phyloP scores from a whole-genome alignment of 306 rosid genomes.

The Corylus heterophylla region DNA sequence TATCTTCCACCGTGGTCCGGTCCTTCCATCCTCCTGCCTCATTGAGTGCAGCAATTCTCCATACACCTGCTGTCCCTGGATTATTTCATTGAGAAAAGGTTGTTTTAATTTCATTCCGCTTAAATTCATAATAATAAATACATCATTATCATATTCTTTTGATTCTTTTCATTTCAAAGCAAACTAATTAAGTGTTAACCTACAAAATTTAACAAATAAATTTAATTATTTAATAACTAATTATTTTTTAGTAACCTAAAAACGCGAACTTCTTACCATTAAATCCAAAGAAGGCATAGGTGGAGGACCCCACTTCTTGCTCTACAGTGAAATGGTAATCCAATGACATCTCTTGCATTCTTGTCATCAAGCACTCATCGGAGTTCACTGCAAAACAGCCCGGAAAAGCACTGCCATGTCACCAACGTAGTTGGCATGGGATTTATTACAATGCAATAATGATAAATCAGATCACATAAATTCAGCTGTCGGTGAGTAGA shows the following conservation, averaged over 20 bases:
- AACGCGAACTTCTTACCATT: conserved; percentile 45
- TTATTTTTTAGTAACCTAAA: background rate
- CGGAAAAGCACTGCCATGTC: background rate
- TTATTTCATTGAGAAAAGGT: background rate
- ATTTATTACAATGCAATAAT: conserved; percentile 18
- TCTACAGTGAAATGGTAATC: conserved; percentile 94
- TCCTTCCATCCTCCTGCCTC: conserved; percentile 98
- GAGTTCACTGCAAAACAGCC: conserved; percentile 58
- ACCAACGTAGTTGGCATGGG: conserved; percentile 26
- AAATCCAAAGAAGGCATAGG: conserved; percentile 81
- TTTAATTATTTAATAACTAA: too few relatives aligned
- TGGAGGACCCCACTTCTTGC: conserved; percentile 89
- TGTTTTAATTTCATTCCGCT: background rate
- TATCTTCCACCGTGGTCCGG: conserved; percentile 90
- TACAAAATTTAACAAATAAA: too few relatives aligned
- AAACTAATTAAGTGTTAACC: too few relatives aligned
- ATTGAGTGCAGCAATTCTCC: conserved; percentile 81
- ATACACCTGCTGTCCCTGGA: conserved; percentile 89
- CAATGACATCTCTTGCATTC: conserved; percentile 96
- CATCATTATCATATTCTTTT: too few relatives aligned
- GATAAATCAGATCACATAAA: conserved; percentile 30
- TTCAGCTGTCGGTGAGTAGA: conserved; percentile 43
- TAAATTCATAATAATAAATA: background rate
- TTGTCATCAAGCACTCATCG: conserved; percentile 81
- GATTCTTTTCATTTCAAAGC: too few relatives aligned